Evolutionary conservation across 441 rosid species (phyloP).

Genomic region (Arabidopsis lyrata): DNA sequence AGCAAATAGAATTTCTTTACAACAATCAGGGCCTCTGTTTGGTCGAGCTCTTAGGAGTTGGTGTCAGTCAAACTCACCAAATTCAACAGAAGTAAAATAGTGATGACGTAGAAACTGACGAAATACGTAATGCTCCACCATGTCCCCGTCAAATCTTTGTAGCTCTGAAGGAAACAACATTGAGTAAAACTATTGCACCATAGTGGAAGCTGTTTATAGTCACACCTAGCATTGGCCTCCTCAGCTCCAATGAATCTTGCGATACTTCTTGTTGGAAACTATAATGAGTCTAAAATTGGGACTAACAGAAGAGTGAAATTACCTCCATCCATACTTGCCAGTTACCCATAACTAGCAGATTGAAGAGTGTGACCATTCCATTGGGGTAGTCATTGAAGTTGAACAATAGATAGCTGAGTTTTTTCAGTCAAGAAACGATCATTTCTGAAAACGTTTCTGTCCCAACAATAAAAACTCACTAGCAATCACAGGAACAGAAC

Average conservation of each 20-base stretch:
- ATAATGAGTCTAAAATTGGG: slow-evolving; percentile 16
- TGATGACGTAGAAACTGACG: slow-evolving; percentile 90
- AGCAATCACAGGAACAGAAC: slow-evolving; percentile 22
- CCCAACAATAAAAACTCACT: slow-evolving; percentile 15
- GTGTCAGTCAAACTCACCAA: slow-evolving; percentile 64
- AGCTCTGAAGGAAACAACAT: slow-evolving; percentile 67
- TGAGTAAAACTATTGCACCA: slow-evolving; percentile 12
- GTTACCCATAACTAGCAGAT: slow-evolving; percentile 87
- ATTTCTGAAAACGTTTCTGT: background rate
- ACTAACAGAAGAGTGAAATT: slow-evolving; percentile 24
- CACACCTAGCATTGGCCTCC: slow-evolving; percentile 15
- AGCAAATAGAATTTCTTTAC: background rate
- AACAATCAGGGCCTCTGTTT: slow-evolving; percentile 17
- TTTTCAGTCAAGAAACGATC: slow-evolving; percentile 56
- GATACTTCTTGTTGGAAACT: slow-evolving; percentile 21
- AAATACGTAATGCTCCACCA: slow-evolving; percentile 83
- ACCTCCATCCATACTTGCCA: slow-evolving; percentile 99
- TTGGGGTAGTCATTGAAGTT: slow-evolving; percentile 98
- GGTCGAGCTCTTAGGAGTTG: background rate
- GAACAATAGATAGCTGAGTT: slow-evolving; percentile 76
- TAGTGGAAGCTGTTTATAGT: slow-evolving; percentile 10
- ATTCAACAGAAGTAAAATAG: slow-evolving; percentile 83
- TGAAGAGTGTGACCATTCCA: slow-evolving; percentile 98
- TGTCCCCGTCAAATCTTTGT: slow-evolving; percentile 81
- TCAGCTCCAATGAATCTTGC: background rate